A percentile compares a stretch with the other conserved stretches of the same genome.
These are phyloP conservation scores for Nitzschia inconspicua DNA, from an alignment of 108 stramenopile genomes.

Conservation along the genomic window DNA sequence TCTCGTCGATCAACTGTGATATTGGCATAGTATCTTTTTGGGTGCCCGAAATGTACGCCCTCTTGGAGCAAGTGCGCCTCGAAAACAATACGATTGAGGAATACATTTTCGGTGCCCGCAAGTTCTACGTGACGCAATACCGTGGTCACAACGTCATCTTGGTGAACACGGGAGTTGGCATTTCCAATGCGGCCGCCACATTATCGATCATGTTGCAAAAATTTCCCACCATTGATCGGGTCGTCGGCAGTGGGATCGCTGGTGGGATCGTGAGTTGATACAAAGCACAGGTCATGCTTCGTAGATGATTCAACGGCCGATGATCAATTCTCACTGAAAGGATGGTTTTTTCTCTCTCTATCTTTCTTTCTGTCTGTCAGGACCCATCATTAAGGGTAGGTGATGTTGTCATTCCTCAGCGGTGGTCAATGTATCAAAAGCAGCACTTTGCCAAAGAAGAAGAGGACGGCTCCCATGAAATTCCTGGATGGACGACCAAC, in stretches of 20 bases:
- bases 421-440: constrained; percentile 4
- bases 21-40: constrained; percentile 3
- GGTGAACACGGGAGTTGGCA: constrained; percentile 5
- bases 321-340: too few species aligned
- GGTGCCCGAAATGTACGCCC: constrained; percentile 2
- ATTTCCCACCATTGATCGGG: constrained; percentile 2
- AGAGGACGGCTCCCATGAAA: not conserved
- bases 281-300: too few species aligned
- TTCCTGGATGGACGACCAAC: not conserved
- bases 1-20: too few species aligned
- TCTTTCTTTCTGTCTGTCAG: not conserved
- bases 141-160: not conserved
- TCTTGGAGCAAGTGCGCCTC: not conserved
- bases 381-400: not conserved
- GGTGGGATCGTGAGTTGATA: constrained; percentile 1
- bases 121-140: constrained; percentile 8
- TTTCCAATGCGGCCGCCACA: constrained; percentile 4
- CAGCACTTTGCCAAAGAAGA: constrained; percentile 9
- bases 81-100: not conserved
- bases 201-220: constrained; percentile 3
- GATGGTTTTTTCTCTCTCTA: not conserved
- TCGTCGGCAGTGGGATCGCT: constrained; percentile 9
- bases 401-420: constrained; percentile 2
- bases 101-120: constrained; percentile 7
- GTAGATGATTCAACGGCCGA: too few species aligned